Conservation (phyloP, 768 basidiomycete species). For the Candolleomyces aberdarensis region DNA sequence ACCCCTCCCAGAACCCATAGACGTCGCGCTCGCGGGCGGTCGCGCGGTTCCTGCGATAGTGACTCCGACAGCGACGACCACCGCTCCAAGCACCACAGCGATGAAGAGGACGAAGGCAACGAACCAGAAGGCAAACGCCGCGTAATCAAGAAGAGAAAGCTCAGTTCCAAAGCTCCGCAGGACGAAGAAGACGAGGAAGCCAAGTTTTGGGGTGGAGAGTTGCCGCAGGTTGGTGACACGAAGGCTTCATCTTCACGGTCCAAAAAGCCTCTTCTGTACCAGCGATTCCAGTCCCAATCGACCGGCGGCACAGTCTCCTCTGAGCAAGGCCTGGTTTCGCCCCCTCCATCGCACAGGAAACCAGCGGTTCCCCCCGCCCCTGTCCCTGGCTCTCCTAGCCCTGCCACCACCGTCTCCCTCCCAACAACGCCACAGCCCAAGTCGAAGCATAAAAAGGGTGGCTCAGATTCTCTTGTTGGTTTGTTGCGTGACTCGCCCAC, state of each 20-base stretch:
- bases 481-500: conserved; percentile 56
- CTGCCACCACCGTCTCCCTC: conserved; percentile 11
- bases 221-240: conserved; percentile 10
- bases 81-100: conserved; percentile 22
- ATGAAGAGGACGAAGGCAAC: conserved; percentile 28
- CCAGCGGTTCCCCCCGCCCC: conserved; percentile 2
- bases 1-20: conserved; percentile 62
- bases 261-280: conserved; percentile 33
- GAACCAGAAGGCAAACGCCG: conserved; percentile 17
- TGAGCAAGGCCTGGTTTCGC: conserved; percentile 51
- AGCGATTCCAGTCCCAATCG: conserved; percentile 21
- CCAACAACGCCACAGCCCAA: conserved; percentile 39
- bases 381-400: conserved; percentile 2
- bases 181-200: conserved; percentile 47
- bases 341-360: conserved; percentile 62
- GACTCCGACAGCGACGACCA: conserved; percentile 36
- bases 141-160: conserved; percentile 38
- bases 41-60: conserved; percentile 42
- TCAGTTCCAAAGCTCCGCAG: conserved; percentile 19
- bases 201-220: conserved; percentile 36
- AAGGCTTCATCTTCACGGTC: conserved; percentile 5
- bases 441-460: conserved; percentile 25
- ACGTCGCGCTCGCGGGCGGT: conserved; percentile 43
- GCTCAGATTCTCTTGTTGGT: conserved; percentile 17
- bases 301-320: conserved; percentile 11